A percentile compares a stretch with the other conserved stretches of the same genome.
Conservation (phyloP, 495 filamentous ascomycete species). For the Recurvomyces mirabilis region DNA sequence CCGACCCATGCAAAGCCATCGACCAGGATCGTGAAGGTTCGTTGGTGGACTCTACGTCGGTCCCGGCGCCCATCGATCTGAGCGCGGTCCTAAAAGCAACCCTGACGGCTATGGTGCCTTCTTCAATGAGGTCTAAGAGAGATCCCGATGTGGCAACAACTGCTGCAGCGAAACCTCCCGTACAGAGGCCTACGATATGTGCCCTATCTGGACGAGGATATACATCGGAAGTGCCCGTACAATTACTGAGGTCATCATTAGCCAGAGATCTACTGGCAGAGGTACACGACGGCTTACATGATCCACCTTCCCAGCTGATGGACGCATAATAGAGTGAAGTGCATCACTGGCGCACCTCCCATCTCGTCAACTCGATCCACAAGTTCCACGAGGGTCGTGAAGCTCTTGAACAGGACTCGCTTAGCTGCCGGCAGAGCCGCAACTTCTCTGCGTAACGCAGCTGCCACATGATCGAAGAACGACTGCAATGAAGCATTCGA, state of each 20-base stretch:
- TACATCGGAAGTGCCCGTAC: not conserved
- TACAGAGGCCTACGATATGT: slow-evolving; percentile 5
- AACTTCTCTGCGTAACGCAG: not conserved
- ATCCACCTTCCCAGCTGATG: slow-evolving; percentile 5
- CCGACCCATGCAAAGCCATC: no score
- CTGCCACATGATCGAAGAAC: not conserved
- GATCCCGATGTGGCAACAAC: slow-evolving; percentile 1
- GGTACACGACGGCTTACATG: not conserved
- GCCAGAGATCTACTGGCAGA: no score
- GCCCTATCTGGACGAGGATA: slow-evolving; percentile 1
- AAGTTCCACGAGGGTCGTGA: slow-evolving; percentile 3
- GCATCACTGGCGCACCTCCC: not conserved
- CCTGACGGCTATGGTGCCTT: not conserved
- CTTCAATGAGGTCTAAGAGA: not conserved
- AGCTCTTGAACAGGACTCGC: slow-evolving; percentile 2
- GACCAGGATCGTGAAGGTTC: no score
- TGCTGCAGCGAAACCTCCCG: slow-evolving; percentile 5
- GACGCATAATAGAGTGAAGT: slow-evolving; percentile 2
- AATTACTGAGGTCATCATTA: not conserved
- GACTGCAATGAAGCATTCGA: not conserved
- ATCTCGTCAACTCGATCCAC: not conserved
- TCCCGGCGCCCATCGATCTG: no score
- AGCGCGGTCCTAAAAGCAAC: not conserved
- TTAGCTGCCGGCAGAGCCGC: not conserved
- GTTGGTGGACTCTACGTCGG: no score